Conservation (phyloP, 208 protist genomes). For the Wallacemonas sp. region DNA sequence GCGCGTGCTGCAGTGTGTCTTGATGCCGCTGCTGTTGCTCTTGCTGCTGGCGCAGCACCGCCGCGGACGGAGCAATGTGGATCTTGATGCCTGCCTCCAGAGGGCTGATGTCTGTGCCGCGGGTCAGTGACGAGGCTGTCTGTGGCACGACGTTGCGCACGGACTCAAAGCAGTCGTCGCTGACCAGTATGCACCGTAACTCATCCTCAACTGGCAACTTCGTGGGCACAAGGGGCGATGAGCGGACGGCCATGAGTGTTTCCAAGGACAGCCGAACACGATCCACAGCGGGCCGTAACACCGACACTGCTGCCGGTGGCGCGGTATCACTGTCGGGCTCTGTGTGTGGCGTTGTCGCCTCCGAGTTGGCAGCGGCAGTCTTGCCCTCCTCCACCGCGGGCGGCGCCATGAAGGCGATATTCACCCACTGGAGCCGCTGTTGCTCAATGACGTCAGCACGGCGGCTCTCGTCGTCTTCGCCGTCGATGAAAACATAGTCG, state of each 20-base stretch:
- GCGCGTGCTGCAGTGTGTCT: conserved; percentile 4
- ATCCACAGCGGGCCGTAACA: neutral
- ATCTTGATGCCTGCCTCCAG: conserved; percentile 86
- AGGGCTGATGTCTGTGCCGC: conserved; percentile 74
- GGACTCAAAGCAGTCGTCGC: conserved; percentile 63
- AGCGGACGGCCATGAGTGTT: conserved; percentile 33
- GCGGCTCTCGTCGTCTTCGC: conserved; percentile 45
- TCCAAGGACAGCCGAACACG: conserved; percentile 44
- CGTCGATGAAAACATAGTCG: conserved; percentile 85
- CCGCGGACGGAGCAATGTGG: conserved; percentile 73
- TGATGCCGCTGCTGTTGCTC: conserved; percentile 24
- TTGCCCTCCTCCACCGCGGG: conserved; percentile 19
- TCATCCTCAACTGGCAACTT: conserved; percentile 73
- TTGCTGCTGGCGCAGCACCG: conserved; percentile 44
- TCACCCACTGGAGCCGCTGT: conserved; percentile 81
- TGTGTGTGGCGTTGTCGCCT: neutral
- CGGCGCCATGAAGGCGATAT: conserved; percentile 29
- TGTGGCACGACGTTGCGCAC: conserved; percentile 73
- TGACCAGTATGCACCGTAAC: conserved; percentile 60
- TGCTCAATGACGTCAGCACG: conserved; percentile 42
- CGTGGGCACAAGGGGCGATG: conserved; percentile 38
- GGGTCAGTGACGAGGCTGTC: conserved; percentile 77
- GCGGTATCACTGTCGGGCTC: neutral
- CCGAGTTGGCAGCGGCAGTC: neutral
- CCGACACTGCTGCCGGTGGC: neutral